Evolutionary conservation across 2,329 filamentous ascomycete genomes (phyloP).

Genomic region (Botrytis elliptica): DNA sequence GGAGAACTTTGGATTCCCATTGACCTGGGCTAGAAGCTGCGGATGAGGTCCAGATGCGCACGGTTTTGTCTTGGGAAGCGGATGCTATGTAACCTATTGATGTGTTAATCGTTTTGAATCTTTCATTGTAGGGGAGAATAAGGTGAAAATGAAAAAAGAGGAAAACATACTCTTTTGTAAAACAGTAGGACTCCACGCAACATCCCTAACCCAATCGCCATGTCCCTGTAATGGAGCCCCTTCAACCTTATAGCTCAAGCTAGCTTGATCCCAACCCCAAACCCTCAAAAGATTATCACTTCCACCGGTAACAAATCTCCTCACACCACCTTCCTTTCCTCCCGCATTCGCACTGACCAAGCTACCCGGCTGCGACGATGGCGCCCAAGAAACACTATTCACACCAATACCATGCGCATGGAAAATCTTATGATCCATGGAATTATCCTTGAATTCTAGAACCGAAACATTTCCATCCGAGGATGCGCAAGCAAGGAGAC

Average conservation of each 20-base stretch:
- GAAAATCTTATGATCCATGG: constrained; percentile 86
- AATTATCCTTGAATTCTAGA: constrained; percentile 95
- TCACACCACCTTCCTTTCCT: constrained; percentile 55
- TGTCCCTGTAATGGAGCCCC: constrained; percentile 72
- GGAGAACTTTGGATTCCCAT: constrained; percentile 83
- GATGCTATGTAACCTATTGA: constrained; percentile 84
- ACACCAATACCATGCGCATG: constrained; percentile 90
- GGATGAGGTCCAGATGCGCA: constrained; percentile 92
- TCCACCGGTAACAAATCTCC: constrained; percentile 90
- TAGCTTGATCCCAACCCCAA: constrained; percentile 75
- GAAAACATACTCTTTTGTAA: constrained; percentile 62
- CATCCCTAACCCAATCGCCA: constrained; percentile 94
- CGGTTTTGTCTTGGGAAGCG: constrained; percentile 93
- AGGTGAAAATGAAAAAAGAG: not conserved
- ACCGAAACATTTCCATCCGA: constrained; percentile 92
- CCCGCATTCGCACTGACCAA: constrained; percentile 68
- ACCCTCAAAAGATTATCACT: constrained; percentile 93
- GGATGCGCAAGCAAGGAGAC: constrained; percentile 89
- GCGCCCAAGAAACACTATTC: constrained; percentile 95
- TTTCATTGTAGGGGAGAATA: not conserved
- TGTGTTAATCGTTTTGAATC: not conserved
- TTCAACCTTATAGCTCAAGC: constrained; percentile 61
- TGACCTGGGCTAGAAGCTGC: constrained; percentile 58
- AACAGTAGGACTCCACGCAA: constrained; percentile 94
- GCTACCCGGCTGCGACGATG: constrained; percentile 78